phyloP scores from a whole-genome alignment of 352 stramenopile genomes.

The Globisporangium heterothallicum region DNA sequence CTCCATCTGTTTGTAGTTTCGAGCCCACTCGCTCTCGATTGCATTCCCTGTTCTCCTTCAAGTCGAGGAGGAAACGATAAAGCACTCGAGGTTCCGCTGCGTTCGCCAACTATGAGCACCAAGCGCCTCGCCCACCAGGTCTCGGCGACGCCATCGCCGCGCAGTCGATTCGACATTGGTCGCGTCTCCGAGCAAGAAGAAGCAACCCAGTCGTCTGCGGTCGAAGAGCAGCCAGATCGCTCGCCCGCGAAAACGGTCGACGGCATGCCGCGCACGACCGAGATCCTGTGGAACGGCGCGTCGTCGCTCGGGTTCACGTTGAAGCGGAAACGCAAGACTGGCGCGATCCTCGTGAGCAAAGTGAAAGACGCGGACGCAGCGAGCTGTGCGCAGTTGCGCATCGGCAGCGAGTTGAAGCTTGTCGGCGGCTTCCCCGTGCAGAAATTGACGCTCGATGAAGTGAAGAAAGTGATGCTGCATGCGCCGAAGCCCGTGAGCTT shows the following conservation, averaged over 20 bases:
- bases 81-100: no score
- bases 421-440: constrained; percentile 69
- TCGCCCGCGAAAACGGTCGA: neutral
- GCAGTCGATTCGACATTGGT: constrained; percentile 2
- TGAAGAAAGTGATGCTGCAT: constrained; percentile 77
- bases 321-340: constrained; percentile 60
- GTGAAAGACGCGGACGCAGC: constrained; percentile 27
- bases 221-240: no score
- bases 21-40: no score
- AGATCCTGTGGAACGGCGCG: constrained; percentile 64
- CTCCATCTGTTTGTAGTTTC: no score
- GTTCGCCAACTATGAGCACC: constrained; percentile 12
- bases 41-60: no score
- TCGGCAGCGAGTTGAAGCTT: constrained; percentile 71
- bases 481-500: constrained; percentile 73
- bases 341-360: constrained; percentile 64
- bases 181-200: neutral
- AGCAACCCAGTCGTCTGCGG: no score
- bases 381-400: constrained; percentile 27
- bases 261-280: constrained; percentile 38
- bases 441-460: constrained; percentile 56
- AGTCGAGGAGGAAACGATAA: neutral
- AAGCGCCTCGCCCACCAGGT: constrained; percentile 17
- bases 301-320: constrained; percentile 60
- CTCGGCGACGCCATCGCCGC: constrained; percentile 15